Evolutionary conservation across 2,329 filamentous ascomycete genomes (phyloP).

Genomic region (Epichloe sylvatica): DNA sequence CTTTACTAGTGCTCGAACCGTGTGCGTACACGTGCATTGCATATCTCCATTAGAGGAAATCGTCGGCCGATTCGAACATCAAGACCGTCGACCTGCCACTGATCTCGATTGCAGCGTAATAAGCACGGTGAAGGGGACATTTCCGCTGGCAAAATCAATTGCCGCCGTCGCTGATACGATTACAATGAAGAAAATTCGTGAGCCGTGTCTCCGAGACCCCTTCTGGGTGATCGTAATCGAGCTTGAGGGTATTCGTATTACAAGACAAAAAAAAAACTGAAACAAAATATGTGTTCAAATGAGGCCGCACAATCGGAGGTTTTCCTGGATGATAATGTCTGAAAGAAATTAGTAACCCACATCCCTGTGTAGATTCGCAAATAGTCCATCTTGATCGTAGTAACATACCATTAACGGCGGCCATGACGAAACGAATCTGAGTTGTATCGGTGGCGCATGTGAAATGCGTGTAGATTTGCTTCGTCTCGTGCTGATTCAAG

Average conservation of each 20-base stretch:
- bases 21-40: slow-evolving; percentile 1
- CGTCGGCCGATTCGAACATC: neutral
- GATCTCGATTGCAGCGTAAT: neutral
- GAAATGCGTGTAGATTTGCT: slow-evolving; percentile 99
- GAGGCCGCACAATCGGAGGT: slow-evolving; percentile 88
- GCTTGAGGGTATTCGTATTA: slow-evolving; percentile 30
- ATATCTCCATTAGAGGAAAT: neutral
- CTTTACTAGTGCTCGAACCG: neutral
- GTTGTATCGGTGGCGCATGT: slow-evolving; percentile 97
- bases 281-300: slow-evolving; percentile 50
- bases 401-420: slow-evolving; percentile 82
- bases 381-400: neutral
- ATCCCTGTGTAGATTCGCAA: no score
- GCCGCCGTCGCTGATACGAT: slow-evolving; percentile 15
- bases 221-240: slow-evolving; percentile 25
- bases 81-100: neutral
- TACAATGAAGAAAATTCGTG: slow-evolving; percentile 21
- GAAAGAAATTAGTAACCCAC: slow-evolving; percentile 26
- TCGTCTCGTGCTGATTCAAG: slow-evolving; percentile 96
- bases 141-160: neutral
- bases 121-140: neutral
- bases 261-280: slow-evolving; percentile 14
- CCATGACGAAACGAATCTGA: slow-evolving; percentile 99
- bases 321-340: slow-evolving; percentile 99
- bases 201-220: slow-evolving; percentile 25